Percentiles rank a stretch among this genome's conserved stretches.
These are phyloP conservation scores for Oidiodendron maius DNA, from an alignment of 495 filamentous ascomycete genomes.

Conservation along the genomic window DNA sequence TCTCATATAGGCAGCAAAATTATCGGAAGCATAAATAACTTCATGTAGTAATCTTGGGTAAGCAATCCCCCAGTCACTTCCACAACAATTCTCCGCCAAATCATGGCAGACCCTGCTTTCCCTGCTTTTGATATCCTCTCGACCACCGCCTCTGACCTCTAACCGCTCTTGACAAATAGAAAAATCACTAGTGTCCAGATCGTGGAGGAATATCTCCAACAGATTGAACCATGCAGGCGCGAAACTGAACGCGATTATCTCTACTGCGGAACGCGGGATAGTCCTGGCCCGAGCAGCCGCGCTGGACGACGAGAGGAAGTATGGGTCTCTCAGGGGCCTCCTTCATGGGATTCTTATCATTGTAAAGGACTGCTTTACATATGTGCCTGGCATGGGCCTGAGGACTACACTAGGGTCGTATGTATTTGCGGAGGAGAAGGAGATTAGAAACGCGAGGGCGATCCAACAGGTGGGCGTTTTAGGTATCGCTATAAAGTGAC, in stretches of 20 bases:
- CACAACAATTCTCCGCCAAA: too few relatives aligned
- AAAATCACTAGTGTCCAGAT: background rate
- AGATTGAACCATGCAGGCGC: background rate
- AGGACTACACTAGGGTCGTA: background rate
- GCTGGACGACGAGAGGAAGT: background rate
- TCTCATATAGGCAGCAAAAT: too few relatives aligned
- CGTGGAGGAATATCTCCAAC: background rate
- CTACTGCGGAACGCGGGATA: background rate
- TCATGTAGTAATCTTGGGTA: too few relatives aligned
- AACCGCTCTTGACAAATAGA: background rate
- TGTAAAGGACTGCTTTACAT: background rate
- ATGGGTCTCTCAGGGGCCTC: background rate
- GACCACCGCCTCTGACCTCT: background rate
- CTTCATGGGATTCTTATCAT: background rate
- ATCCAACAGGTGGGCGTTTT: background rate
- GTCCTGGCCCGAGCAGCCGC: background rate
- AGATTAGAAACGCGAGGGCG: background rate
- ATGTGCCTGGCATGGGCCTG: background rate
- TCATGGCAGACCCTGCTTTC: too few relatives aligned
- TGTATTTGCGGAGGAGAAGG: constrained; percentile 1
- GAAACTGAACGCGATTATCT: background rate
- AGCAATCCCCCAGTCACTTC: too few relatives aligned
- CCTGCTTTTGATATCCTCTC: too few relatives aligned
- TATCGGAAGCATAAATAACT: too few relatives aligned
- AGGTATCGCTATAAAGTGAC: too few relatives aligned